phyloP scores from a whole-genome alignment of 2,329 filamentous ascomycete genomes.

The Lasiodiplodia sp. region DNA sequence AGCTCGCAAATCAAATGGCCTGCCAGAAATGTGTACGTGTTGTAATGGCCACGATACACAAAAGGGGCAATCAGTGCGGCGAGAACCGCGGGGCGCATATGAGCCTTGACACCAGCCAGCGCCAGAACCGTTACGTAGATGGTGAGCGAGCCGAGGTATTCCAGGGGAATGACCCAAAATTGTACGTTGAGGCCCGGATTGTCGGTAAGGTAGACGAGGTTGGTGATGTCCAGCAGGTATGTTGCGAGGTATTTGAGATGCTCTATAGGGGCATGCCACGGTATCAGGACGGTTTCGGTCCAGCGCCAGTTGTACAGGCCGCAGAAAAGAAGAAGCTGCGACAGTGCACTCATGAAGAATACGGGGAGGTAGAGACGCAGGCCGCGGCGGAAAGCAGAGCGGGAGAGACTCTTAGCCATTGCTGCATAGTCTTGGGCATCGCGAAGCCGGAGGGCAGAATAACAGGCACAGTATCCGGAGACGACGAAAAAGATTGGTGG shows the following conservation, averaged over 20 bases:
- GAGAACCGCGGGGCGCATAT: background rate
- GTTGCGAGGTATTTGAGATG: background rate
- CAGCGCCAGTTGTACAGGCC: conserved; percentile 13
- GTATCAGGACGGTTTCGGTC: background rate
- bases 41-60: conserved; percentile 1
- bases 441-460: conserved; percentile 50
- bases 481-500: conserved; percentile 56
- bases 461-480: conserved; percentile 53
- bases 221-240: conserved; percentile 22
- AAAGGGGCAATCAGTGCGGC: background rate
- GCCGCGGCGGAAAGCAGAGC: conserved; percentile 54
- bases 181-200: conserved; percentile 26
- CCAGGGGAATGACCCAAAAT: conserved; percentile 31
- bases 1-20: conserved; percentile 23
- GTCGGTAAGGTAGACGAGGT: conserved; percentile 2
- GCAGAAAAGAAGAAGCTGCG: conserved; percentile 1
- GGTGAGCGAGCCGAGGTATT: conserved; percentile 24
- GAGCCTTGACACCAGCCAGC: conserved; percentile 2
- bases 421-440: conserved; percentile 44
- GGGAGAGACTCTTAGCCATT: conserved; percentile 49
- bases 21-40: conserved; percentile 27
- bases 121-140: conserved; percentile 23
- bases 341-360: conserved; percentile 57
- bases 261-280: background rate
- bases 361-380: conserved; percentile 55